Conservation (phyloP, 495 filamentous ascomycete genomes). For the Paragyromitra xinjiangensis region DNA sequence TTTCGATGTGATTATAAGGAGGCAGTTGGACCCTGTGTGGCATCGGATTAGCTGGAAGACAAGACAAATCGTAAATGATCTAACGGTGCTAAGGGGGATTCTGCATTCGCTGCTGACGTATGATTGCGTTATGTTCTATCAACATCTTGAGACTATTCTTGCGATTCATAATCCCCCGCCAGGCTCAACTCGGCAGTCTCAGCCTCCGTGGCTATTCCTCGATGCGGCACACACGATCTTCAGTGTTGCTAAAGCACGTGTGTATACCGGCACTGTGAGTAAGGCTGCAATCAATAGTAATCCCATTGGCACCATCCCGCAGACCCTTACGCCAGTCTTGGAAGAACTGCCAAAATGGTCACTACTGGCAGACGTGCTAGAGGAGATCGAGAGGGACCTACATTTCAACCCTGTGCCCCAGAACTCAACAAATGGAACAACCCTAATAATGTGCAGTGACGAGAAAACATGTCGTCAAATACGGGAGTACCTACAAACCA, state of each 20-base stretch:
- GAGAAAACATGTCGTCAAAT: conserved; percentile 87
- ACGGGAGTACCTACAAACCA: conserved; percentile 87
- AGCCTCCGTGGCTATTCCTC: conserved; percentile 95
- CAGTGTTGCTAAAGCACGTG: conserved; percentile 84
- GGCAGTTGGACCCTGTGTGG: conserved; percentile 96
- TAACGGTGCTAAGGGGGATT: conserved; percentile 85
- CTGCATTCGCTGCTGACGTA: conserved; percentile 85
- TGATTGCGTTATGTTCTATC: conserved; percentile 85
- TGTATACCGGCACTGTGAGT: conserved; percentile 77
- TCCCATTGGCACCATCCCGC: conserved; percentile 63
- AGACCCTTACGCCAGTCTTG: conserved; percentile 83
- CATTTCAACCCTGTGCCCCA: conserved; percentile 78
- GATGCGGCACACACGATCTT: conserved; percentile 96
- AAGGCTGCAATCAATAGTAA: conserved; percentile 59
- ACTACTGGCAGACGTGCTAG: conserved; percentile 81
- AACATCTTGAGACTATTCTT: conserved; percentile 92
- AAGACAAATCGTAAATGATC: conserved; percentile 87
- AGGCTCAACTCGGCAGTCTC: conserved; percentile 83
- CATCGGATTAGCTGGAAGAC: conserved; percentile 95
- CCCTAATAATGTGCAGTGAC: conserved; percentile 94
- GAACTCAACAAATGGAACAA: conserved; percentile 90
- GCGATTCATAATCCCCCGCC: conserved; percentile 88
- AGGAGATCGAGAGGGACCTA: conserved; percentile 91
- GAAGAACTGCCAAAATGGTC: conserved; percentile 97
- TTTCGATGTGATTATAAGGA: conserved; percentile 86